Evolutionary conservation across 345 rosid genomes (phyloP).

Genomic region (Brassica carinata): DNA sequence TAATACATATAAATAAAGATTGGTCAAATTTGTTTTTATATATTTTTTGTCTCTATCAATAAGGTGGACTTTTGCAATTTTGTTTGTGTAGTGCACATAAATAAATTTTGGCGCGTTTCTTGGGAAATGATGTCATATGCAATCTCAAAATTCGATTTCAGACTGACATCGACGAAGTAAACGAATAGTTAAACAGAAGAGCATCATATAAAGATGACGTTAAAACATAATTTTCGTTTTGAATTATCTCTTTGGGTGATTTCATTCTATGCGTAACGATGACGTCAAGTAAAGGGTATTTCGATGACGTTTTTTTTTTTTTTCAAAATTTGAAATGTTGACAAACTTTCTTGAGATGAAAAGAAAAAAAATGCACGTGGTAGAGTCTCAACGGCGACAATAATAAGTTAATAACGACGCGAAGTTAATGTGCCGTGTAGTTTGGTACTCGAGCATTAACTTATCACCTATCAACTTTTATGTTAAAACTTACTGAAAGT

Average conservation of each 20-base stretch:
- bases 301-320: constrained; percentile 21
- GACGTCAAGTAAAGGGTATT: constrained; percentile 16
- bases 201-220: not conserved
- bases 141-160: not conserved
- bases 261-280: not conserved
- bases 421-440: not conserved
- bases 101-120: not conserved
- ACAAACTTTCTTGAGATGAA: not conserved
- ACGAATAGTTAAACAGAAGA: not conserved
- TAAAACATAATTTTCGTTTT: not conserved
- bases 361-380: not conserved
- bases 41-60: not conserved
- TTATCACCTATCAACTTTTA: too few species aligned
- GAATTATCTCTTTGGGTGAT: constrained; percentile 2
- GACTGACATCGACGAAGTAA: not conserved
- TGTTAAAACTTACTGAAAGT: too few species aligned
- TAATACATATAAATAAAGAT: not conserved
- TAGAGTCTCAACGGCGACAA: not conserved
- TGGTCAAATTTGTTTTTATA: not conserved
- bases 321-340: not conserved
- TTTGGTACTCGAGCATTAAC: not conserved
- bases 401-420: not conserved
- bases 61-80: constrained; percentile 14
- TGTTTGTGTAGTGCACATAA: constrained; percentile 6
- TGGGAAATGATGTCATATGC: not conserved